Base-by-base conservation (phyloP, 2,329 filamentous ascomycete genomes). In the Tolypocladium cylindrosporum region DNA sequence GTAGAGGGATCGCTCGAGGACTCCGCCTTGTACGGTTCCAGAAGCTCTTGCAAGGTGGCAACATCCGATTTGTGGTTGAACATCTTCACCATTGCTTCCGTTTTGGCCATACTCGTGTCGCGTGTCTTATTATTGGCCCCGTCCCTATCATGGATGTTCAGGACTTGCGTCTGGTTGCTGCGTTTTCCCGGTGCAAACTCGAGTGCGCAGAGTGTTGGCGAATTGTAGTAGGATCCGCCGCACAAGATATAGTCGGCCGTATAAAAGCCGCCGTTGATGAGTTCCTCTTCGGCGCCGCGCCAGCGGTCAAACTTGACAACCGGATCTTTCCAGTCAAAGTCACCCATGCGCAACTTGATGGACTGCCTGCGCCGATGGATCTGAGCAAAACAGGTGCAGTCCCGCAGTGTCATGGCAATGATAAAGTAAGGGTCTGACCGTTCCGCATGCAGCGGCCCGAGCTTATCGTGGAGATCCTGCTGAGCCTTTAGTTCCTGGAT, bases 361-460 rank as follows among this genome's bases (percentile, higher is more conserved):
- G 69, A 67, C 8, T 64, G 61, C 1, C 65, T 60, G 9, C 62
- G 57, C 19, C 61, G 64, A 50, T 71, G 71, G 58, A 91, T 79
- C 65, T 83, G 82, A 45, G 90, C 75, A 66, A 87, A 91, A 64
- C 89, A 81, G 4, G 88, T 90, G 69, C 89, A 91, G 74, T 94
- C 90, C 55, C 90, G 78, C 62, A 94, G 70, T 4, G 90, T 92
- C 89, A 93, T 93, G 58, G 88, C 88, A 8, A 89, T 75, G 14
- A 82, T 79, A 60, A 89, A 85, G 36, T 80, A 74, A 13, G 73
- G 68, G 41, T 79, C 71, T 3, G 69, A 66, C 1, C 68, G 69
- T 53, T 75, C 68, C 10, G 75, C 72, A 3, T 72, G 63, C 2
- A 82, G 70, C 24, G 80, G 76, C 0, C 76, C 74, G 0, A 64